Evolutionary conservation across 306 rosid genomes (phyloP).

Genomic region (Nissolia schottii): DNA sequence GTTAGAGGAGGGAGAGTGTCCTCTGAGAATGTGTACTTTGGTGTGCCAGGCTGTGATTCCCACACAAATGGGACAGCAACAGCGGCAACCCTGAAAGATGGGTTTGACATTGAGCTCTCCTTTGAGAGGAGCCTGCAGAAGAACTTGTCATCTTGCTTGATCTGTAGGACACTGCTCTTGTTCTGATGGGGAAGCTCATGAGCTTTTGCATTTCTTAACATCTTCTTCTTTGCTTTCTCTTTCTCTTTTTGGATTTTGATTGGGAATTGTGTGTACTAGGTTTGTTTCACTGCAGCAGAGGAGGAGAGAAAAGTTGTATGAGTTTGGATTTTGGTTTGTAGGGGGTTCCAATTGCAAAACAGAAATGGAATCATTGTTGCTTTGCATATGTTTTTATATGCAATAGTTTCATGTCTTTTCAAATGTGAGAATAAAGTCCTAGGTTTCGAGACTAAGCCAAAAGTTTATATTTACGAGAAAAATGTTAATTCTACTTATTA

Average conservation of each 20-base stretch:
- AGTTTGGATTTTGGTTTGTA: neutral
- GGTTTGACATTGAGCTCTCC: slow-evolving; percentile 59
- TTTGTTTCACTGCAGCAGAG: neutral
- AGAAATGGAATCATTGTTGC: neutral
- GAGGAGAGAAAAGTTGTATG: neutral
- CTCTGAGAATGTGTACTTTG: slow-evolving; percentile 47
- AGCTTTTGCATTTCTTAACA: slow-evolving; percentile 36
- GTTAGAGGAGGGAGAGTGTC: slow-evolving; percentile 64
- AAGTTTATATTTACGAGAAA: too few species aligned
- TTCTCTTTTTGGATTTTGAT: too few species aligned
- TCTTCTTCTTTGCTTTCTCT: slow-evolving; percentile 23
- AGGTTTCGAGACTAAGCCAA: too few species aligned
- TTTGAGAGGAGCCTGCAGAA: slow-evolving; percentile 58
- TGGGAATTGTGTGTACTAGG: neutral
- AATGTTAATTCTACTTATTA: too few species aligned
- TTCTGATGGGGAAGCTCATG: slow-evolving; percentile 43
- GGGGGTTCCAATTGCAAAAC: neutral
- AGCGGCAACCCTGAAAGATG: slow-evolving; percentile 59
- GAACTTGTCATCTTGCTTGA: slow-evolving; percentile 57
- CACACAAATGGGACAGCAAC: slow-evolving; percentile 67
- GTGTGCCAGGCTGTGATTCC: slow-evolving; percentile 92
- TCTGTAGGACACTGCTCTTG: slow-evolving; percentile 31
- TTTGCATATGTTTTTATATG: slow-evolving; percentile 13
- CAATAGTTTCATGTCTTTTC: neutral
- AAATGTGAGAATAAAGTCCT: too few species aligned